Percentiles rank a stretch among this genome's conserved stretches.
Conservation (phyloP, 2,329 filamentous ascomycete species). For the Aureobasidium musti region DNA sequence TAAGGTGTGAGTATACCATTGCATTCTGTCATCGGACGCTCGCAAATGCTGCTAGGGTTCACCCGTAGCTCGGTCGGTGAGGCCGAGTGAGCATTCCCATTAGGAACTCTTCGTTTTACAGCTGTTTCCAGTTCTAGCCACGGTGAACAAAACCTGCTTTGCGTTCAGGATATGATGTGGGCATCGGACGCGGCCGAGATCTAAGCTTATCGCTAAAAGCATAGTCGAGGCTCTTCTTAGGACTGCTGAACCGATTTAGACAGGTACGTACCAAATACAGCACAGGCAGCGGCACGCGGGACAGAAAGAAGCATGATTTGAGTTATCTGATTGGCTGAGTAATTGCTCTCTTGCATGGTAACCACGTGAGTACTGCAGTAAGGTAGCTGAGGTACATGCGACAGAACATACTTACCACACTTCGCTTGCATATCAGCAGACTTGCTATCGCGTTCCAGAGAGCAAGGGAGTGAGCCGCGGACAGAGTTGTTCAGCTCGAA, state of each 20-base stretch:
- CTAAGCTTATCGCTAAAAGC: background rate
- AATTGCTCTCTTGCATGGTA: background rate
- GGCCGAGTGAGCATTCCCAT: background rate
- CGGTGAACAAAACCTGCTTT: background rate
- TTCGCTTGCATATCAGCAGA: conserved; percentile 5
- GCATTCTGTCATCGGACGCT: too few relatives aligned
- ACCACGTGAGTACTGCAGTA: background rate
- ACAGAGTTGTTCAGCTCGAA: background rate
- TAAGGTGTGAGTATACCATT: too few relatives aligned
- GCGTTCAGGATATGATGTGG: too few relatives aligned
- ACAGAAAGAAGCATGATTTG: background rate
- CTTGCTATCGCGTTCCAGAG: background rate
- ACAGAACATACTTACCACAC: conserved; percentile 6
- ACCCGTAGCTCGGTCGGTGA: background rate
- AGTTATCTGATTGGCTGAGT: background rate
- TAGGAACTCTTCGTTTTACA: background rate
- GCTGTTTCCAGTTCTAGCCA: background rate
- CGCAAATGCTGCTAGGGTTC: background rate
- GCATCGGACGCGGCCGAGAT: too few relatives aligned
- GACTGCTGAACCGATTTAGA: background rate
- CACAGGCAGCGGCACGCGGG: background rate
- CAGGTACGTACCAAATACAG: conserved; percentile 1
- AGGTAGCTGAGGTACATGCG: conserved; percentile 6
- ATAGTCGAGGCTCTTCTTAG: background rate
- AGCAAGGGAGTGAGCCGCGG: background rate